A percentile compares a stretch with the other conserved stretches of the same genome.
phyloP scores from a whole-genome alignment of 345 rosid genomes.

The Hibiscus trionum region DNA sequence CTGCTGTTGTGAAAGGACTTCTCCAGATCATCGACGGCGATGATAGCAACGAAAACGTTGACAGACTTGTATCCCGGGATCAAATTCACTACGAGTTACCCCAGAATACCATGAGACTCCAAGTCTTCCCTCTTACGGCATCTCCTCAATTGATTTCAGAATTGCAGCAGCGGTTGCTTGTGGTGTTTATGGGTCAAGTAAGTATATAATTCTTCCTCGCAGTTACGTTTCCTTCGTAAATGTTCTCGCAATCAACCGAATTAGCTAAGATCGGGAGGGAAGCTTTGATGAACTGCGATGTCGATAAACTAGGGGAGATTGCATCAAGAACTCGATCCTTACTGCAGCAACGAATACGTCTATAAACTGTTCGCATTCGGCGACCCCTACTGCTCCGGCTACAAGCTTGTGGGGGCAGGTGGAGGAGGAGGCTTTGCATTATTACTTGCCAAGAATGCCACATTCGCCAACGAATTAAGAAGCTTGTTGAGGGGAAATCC shows the following conservation, averaged over 20 bases:
- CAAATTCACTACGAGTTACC: conserved; percentile 76
- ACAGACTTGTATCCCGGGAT: conserved; percentile 93
- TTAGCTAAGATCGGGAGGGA: conserved; percentile 81
- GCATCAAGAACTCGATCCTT: conserved; percentile 95
- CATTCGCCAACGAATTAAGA: conserved; percentile 43
- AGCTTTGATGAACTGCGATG: conserved; percentile 77
- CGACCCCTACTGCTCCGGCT: conserved; percentile 37
- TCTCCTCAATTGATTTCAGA: conserved; percentile 51
- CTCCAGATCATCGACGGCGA: conserved; percentile 64
- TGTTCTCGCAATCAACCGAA: conserved; percentile 16
- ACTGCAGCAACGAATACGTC: conserved; percentile 83
- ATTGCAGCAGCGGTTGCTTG: conserved; percentile 71
- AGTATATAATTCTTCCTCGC: conserved; percentile 13
- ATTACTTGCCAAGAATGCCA: conserved; percentile 52
- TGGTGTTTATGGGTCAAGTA: conserved; percentile 95
- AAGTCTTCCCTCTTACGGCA: conserved; percentile 66
- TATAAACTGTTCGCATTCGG: conserved; percentile 58
- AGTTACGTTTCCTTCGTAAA: background rate
- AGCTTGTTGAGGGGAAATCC: conserved; percentile 38
- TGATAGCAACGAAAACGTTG: conserved; percentile 71
- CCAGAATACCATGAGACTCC: conserved; percentile 21
- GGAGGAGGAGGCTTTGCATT: conserved; percentile 92
- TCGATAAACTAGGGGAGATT: conserved; percentile 79
- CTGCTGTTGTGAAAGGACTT: conserved; percentile 89
- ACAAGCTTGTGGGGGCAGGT: conserved; percentile 20